These are phyloP conservation scores for Verticillium zaregamsianum DNA, from an alignment of 2,329 filamentous ascomycete genomes.

Conservation along the genomic window DNA sequence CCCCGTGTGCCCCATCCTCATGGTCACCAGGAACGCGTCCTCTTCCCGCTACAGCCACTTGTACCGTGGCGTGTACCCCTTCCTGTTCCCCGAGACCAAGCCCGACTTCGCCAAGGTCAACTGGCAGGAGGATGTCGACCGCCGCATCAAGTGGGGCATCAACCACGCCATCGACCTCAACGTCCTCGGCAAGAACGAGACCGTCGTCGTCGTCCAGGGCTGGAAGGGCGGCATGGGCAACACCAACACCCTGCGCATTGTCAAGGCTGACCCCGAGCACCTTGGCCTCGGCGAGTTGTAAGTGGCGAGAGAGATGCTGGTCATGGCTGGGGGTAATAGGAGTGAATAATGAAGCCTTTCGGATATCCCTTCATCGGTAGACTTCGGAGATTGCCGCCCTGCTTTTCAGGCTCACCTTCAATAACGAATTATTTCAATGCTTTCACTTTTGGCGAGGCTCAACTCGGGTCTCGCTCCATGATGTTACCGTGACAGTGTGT, in stretches of 20 bases:
- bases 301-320: slow-evolving; percentile 1
- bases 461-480: too few species aligned
- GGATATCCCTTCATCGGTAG: slow-evolving; percentile 1
- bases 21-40: slow-evolving; percentile 85
- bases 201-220: slow-evolving; percentile 80
- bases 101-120: slow-evolving; percentile 89
- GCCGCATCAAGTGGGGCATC: slow-evolving; percentile 96
- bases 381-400: neutral
- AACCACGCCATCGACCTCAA: slow-evolving; percentile 78
- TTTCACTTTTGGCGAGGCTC: neutral
- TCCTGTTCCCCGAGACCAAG: slow-evolving; percentile 89
- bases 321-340: neutral
- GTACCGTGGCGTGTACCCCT: slow-evolving; percentile 97
- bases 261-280: slow-evolving; percentile 56
- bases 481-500: too few species aligned
- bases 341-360: neutral
- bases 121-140: slow-evolving; percentile 99
- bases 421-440: neutral
- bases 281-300: slow-evolving; percentile 49
- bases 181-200: slow-evolving; percentile 67
- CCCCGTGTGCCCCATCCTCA: slow-evolving; percentile 98
- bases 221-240: slow-evolving; percentile 91
- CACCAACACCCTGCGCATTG: slow-evolving; percentile 74
- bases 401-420: neutral
- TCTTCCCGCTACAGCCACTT: slow-evolving; percentile 89